Evolutionary conservation across 2,329 filamentous ascomycete genomes (phyloP).

Genomic region (Raffaelea deltoideospora): DNA sequence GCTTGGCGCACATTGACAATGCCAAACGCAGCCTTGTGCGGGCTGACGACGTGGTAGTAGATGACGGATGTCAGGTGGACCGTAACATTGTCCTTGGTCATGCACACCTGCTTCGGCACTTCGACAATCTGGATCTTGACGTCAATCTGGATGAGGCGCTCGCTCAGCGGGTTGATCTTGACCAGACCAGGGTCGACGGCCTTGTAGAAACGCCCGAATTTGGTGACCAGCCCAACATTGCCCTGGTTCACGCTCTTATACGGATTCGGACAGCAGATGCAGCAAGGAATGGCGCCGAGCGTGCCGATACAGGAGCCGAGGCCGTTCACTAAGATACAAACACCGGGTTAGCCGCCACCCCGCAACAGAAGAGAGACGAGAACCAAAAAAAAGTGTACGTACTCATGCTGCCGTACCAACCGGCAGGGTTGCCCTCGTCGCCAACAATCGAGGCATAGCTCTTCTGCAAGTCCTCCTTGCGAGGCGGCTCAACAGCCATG

Average conservation of each 20-base stretch:
- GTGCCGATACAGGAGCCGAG: constrained; percentile 64
- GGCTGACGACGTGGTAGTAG: constrained; percentile 94
- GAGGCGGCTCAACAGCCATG: constrained; percentile 64
- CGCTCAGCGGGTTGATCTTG: constrained; percentile 91
- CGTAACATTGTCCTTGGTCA: constrained; percentile 99
- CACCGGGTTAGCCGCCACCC: neutral
- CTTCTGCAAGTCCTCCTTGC: constrained; percentile 69
- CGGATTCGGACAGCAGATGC: constrained; percentile 82
- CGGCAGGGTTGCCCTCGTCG: constrained; percentile 54
- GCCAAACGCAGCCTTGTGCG: constrained; percentile 94
- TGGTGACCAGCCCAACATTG: constrained; percentile 88
- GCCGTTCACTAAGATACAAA: constrained; percentile 17
- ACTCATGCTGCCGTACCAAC: constrained; percentile 87
- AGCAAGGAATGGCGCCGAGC: constrained; percentile 79
- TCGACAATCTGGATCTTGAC: constrained; percentile 99
- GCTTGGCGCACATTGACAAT: constrained; percentile 90
- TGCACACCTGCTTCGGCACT: constrained; percentile 91
- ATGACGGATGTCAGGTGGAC: constrained; percentile 90
- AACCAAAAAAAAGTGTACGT: constrained; percentile 18
- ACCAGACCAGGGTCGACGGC: constrained; percentile 93
- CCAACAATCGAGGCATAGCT: constrained; percentile 55
- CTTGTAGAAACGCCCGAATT: constrained; percentile 88
- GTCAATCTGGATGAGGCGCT: constrained; percentile 80
- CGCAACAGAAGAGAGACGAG: neutral
- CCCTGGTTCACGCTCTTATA: constrained; percentile 88